Base-by-base conservation (phyloP, 179 eudicot species). In the Vitellaria paradoxa region DNA sequence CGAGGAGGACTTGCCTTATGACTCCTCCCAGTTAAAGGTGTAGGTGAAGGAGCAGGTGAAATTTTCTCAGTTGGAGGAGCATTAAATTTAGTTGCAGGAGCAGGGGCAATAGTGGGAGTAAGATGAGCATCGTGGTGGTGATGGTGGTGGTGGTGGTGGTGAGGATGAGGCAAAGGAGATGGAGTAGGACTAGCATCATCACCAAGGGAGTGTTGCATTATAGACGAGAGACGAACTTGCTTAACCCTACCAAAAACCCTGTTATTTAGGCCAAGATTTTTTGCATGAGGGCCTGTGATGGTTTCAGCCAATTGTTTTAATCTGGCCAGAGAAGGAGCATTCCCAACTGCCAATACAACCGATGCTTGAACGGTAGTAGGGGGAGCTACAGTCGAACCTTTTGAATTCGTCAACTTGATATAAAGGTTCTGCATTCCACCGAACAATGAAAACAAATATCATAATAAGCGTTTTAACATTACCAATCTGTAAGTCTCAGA, bases 211-310 rank as follows among this genome's bases (percentile, higher is more conserved):
- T 89, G 93, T 69, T 83, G 94, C 61, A 93, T 85, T 50, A 84
- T 72, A 12, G 98, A 91, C 50, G 99, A 96, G 76, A 96, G 99
- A 81, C 89, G 84, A 75, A 96, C 90, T 80, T 93, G 97, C 77
- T 96, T 96, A 18, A 96, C 99, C 76, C 81, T 89, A 45, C 99
- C 99, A 84, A 96, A 96, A 15, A 89, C 96, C 0, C 91, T 89
- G 86, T 96, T 88, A 71, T 93, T 92, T 52, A 96, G 91, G 68
- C 99, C 99, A 10, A 96, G 98, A 78, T 96, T 96, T 83, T 87
- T 87, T 21, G 91, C 79, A 68, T 87, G 93, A 76, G 97, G 87
- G 74, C 86, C 91, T 47, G 78, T 87, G 63, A 96, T 91, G 68
- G 94, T 92, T 81, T 87, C 91, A 80, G 96, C 98, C 78, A 96